Evolutionary conservation across 164 flowering plant genomes (phyloP).

Genomic region (Nymphaea thermarum): DNA sequence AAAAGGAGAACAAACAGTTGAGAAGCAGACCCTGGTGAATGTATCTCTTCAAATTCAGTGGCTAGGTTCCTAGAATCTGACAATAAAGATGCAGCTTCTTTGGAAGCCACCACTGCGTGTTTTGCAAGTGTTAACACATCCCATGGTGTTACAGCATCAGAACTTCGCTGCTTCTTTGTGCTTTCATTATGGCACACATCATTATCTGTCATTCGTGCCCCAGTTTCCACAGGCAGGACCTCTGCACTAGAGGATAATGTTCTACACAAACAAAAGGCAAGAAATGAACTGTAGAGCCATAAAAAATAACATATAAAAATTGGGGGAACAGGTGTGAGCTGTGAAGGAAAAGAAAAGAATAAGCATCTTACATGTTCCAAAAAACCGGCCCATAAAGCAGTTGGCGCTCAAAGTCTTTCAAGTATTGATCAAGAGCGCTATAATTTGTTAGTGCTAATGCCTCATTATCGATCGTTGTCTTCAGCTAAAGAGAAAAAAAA

Average conservation of each 20-base stretch:
- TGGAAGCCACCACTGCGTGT: slow-evolving; percentile 63
- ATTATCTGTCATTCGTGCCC: slow-evolving; percentile 6
- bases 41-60: slow-evolving; percentile 19
- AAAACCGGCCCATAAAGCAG: slow-evolving; percentile 45
- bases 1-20: not conserved
- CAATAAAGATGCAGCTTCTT: slow-evolving; percentile 46
- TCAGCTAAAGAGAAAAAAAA: slow-evolving; percentile 11
- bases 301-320: not conserved
- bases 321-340: not conserved
- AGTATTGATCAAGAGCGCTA: slow-evolving; percentile 17
- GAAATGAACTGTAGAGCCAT: not conserved
- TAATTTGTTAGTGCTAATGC: slow-evolving; percentile 17
- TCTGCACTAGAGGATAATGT: not conserved
- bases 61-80: slow-evolving; percentile 18
- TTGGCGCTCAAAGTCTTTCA: slow-evolving; percentile 36
- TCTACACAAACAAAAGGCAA: not conserved
- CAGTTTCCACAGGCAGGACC: slow-evolving; percentile 15
- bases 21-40: slow-evolving; percentile 24
- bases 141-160: slow-evolving; percentile 3
- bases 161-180: not conserved
- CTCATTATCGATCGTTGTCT: slow-evolving; percentile 18
- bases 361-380: slow-evolving; percentile 49
- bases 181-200: slow-evolving; percentile 15
- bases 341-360: slow-evolving; percentile 1
- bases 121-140: slow-evolving; percentile 54